A percentile compares a stretch with the other conserved stretches of the same genome.
Conservation (phyloP, 352 stramenopile genomes). For the Pythium scleroteichum region DNA sequence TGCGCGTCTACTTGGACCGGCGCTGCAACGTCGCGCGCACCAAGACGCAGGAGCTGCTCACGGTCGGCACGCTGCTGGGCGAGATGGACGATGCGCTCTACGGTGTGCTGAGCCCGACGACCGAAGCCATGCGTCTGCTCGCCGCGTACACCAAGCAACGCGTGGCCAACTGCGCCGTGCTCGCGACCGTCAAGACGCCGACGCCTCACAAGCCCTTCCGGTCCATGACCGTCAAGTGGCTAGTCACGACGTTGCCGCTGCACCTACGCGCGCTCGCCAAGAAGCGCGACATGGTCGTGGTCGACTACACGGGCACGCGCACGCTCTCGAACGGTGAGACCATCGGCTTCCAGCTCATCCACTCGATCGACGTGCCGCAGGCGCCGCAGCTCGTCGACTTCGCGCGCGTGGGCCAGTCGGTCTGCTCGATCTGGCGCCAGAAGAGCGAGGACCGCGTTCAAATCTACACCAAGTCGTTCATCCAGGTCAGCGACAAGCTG, state of each 20-base stretch:
- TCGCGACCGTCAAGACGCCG: conserved; percentile 45
- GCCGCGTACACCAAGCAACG: conserved; percentile 51
- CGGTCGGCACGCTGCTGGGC: conserved; percentile 44
- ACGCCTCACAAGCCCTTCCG: conserved; percentile 49
- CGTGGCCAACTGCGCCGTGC: conserved; percentile 45
- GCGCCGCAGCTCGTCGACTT: conserved; percentile 37
- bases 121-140: conserved; percentile 48
- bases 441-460: conserved; percentile 26
- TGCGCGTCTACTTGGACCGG: conserved; percentile 49
- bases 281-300: conserved; percentile 62
- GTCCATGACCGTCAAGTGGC: conserved; percentile 58
- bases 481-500: conserved; percentile 42
- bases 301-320: conserved; percentile 52
- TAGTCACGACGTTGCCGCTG: conserved; percentile 45
- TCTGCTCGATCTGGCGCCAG: conserved; percentile 58
- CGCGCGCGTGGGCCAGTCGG: conserved; percentile 49
- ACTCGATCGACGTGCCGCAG: conserved; percentile 63
- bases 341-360: conserved; percentile 59
- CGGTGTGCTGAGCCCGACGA: conserved; percentile 40
- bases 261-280: conserved; percentile 42
- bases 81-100: conserved; percentile 64
- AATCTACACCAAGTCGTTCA: conserved; percentile 41
- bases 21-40: conserved; percentile 13
- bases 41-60: conserved; percentile 21
- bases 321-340: conserved; percentile 49